A percentile compares a stretch with the other conserved stretches of the same genome.
These are phyloP conservation scores for Phytophthora sansomeana DNA, from an alignment of 352 stramenopile genomes.

Conservation along the genomic window DNA sequence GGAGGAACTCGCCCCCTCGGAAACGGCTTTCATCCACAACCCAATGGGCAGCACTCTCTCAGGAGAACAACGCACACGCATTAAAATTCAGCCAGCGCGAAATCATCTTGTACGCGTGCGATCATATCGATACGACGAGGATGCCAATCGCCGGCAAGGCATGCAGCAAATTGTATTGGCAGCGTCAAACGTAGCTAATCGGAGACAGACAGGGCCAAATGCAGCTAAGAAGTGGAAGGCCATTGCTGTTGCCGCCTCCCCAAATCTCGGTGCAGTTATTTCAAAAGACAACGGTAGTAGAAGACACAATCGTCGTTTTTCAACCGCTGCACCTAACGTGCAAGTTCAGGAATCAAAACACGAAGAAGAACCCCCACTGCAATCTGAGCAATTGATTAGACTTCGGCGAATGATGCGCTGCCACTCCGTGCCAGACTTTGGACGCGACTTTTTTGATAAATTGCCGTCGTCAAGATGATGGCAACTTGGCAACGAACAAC, in stretches of 20 bases:
- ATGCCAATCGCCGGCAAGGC: neutral
- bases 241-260: slow-evolving; percentile 16
- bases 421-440: slow-evolving; percentile 59
- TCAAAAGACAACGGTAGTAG: slow-evolving; percentile 4
- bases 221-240: slow-evolving; percentile 24
- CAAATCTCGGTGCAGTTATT: slow-evolving; percentile 16
- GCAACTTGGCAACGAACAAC: neutral
- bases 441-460: slow-evolving; percentile 46
- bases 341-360: neutral
- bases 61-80: slow-evolving; percentile 6
- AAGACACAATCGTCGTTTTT: slow-evolving; percentile 13
- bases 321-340: neutral
- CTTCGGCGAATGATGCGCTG: slow-evolving; percentile 49
- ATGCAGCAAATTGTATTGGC: neutral
- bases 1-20: slow-evolving; percentile 36
- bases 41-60: neutral
- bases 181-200: slow-evolving; percentile 1
- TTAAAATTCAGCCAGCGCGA: slow-evolving; percentile 26
- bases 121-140: slow-evolving; percentile 24
- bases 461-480: slow-evolving; percentile 15
- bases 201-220: slow-evolving; percentile 1
- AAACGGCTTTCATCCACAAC: slow-evolving; percentile 6
- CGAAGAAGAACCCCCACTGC: neutral
- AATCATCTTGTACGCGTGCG: slow-evolving; percentile 20
- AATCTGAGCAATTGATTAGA: slow-evolving; percentile 15